These are phyloP conservation scores for Boletus sp. DNA, from an alignment of 1,284 basidiomycete species.

Conservation along the genomic window DNA sequence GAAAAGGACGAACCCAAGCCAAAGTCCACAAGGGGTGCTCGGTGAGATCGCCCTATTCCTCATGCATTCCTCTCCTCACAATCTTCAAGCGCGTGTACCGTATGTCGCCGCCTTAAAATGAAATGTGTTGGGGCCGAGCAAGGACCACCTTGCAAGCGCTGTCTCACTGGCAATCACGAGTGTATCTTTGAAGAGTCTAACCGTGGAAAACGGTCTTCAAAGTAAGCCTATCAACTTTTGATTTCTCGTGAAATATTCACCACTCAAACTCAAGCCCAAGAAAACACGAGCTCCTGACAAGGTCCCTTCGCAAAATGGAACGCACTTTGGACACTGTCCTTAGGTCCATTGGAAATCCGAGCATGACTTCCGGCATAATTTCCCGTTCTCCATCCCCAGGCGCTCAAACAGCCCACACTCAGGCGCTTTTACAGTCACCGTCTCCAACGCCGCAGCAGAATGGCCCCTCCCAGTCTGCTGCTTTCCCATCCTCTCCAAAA, in stretches of 20 bases:
- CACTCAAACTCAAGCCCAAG: slow-evolving; percentile 42
- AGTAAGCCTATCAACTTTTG: slow-evolving; percentile 46
- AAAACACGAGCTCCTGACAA: slow-evolving; percentile 84
- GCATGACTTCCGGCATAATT: slow-evolving; percentile 71
- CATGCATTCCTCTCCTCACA: slow-evolving; percentile 1
- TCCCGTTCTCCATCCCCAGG: slow-evolving; percentile 50
- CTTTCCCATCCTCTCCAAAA: slow-evolving; percentile 52
- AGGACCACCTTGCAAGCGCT: slow-evolving; percentile 88
- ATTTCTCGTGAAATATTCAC: slow-evolving; percentile 28
- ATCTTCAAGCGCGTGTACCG: slow-evolving; percentile 75
- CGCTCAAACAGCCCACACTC: slow-evolving; percentile 49
- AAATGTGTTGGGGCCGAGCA: slow-evolving; percentile 93
- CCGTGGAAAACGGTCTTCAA: slow-evolving; percentile 86
- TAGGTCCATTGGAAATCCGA: slow-evolving; percentile 78
- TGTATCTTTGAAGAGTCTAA: slow-evolving; percentile 95
- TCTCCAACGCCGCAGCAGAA: slow-evolving; percentile 44
- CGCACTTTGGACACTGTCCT: slow-evolving; percentile 85
- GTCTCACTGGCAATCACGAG: slow-evolving; percentile 76
- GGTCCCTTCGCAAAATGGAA: slow-evolving; percentile 91
- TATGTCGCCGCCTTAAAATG: slow-evolving; percentile 97
- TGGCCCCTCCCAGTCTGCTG: slow-evolving; percentile 19
- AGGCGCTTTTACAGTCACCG: slow-evolving; percentile 57
- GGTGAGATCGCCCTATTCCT: slow-evolving; percentile 45
- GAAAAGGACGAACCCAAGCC: slow-evolving; percentile 69
- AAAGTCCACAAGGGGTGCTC: slow-evolving; percentile 82